phyloP scores from a whole-genome alignment of 257 asterid species.

The Plantago ovata region DNA sequence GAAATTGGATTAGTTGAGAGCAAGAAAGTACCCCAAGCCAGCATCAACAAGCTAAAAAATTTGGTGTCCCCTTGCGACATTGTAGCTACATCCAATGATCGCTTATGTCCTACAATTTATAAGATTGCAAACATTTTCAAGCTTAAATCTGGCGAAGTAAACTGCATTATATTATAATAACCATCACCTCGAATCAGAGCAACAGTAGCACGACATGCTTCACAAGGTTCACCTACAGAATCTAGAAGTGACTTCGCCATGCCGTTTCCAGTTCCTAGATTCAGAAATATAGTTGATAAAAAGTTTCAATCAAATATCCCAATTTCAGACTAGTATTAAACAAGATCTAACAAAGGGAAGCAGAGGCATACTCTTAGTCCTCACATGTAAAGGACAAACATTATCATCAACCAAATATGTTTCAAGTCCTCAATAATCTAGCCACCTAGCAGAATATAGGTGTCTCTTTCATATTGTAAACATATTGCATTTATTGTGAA shows the following conservation, averaged over 20 bases:
- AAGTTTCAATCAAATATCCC: slow-evolving; percentile 10
- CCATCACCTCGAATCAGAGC: slow-evolving; percentile 69
- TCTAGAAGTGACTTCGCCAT: slow-evolving; percentile 91
- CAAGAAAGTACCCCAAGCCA: slow-evolving; percentile 83
- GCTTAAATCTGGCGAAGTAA: slow-evolving; percentile 4
- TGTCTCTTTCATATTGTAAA: not conserved
- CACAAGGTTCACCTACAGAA: slow-evolving; percentile 75
- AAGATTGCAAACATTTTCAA: slow-evolving; percentile 11
- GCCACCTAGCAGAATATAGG: not conserved
- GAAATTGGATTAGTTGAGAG: slow-evolving; percentile 7
- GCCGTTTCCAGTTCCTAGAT: slow-evolving; percentile 93
- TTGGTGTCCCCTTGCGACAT: slow-evolving; percentile 58
- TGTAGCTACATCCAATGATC: slow-evolving; percentile 81
- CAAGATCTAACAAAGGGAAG: slow-evolving; percentile 2
- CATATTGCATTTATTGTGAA: not conserved
- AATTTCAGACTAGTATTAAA: not conserved
- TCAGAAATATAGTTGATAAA: slow-evolving; percentile 10
- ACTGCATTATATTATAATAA: slow-evolving; percentile 6
- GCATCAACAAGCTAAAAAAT: slow-evolving; percentile 80
- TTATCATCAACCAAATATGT: not conserved
- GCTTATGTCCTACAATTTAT: slow-evolving; percentile 63
- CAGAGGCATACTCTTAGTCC: not conserved
- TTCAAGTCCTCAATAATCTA: not conserved
- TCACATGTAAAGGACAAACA: not conserved
- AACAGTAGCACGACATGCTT: slow-evolving; percentile 72